phyloP scores from a whole-genome alignment of 495 filamentous ascomycete species.

The Podospora appendiculata region DNA sequence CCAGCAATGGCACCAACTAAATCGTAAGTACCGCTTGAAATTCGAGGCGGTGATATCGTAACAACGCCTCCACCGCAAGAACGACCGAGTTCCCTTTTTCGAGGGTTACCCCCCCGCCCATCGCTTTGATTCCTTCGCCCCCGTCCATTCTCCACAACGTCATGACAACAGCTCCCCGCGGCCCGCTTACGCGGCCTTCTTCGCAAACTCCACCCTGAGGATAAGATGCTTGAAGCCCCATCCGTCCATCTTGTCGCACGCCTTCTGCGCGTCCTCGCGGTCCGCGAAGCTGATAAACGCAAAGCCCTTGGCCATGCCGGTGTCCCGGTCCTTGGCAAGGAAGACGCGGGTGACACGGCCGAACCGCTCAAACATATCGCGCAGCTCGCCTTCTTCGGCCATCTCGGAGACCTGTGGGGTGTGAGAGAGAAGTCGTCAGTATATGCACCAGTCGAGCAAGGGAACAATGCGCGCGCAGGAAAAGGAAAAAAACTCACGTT shows the following conservation, averaged over 20 bases:
- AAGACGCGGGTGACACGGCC: conserved; percentile 96
- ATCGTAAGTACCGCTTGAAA: too few relatives aligned
- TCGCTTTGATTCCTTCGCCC: too few relatives aligned
- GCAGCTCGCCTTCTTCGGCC: conserved; percentile 88
- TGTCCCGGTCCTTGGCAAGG: conserved; percentile 93
- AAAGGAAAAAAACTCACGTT: conserved; percentile 63
- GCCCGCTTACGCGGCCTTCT: conserved; percentile 50
- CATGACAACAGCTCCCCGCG: not conserved
- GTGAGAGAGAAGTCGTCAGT: conserved; percentile 1
- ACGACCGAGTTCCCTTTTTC: too few relatives aligned
- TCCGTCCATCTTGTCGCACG: conserved; percentile 96
- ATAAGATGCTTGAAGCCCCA: conserved; percentile 90
- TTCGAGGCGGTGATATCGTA: too few relatives aligned
- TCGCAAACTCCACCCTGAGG: conserved; percentile 84
- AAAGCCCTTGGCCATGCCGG: conserved; percentile 90
- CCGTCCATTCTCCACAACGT: too few relatives aligned
- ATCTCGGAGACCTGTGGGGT: conserved; percentile 75
- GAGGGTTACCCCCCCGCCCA: too few relatives aligned
- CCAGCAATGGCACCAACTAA: too few relatives aligned
- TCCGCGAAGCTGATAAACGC: conserved; percentile 96
- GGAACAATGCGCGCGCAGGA: too few relatives aligned
- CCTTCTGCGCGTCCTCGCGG: conserved; percentile 76
- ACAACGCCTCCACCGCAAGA: too few relatives aligned
- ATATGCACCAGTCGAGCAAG: conserved; percentile 8
- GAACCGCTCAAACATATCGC: conserved; percentile 96